phyloP scores from a whole-genome alignment of 805 yeast genomes.

The Zygoascus bituminiphila region DNA sequence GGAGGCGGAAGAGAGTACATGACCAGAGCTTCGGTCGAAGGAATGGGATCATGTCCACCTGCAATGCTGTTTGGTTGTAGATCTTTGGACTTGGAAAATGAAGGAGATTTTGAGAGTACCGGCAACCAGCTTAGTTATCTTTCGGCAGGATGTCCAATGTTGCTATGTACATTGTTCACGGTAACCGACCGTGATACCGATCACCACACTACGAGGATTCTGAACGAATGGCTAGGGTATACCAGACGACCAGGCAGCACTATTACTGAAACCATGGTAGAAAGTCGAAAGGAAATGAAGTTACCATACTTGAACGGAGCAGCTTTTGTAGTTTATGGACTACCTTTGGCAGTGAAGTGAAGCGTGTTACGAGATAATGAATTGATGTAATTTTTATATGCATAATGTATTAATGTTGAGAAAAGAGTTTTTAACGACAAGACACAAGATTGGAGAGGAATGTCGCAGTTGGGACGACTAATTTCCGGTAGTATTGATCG shows the following conservation, averaged over 20 bases:
- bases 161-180: constrained; percentile 88
- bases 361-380: not conserved
- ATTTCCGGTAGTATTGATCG: no score
- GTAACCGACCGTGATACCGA: constrained; percentile 96
- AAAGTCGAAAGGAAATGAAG: constrained; percentile 60
- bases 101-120: constrained; percentile 56
- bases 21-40: constrained; percentile 45
- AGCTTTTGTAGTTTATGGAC: constrained; percentile 85
- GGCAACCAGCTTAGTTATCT: constrained; percentile 75
- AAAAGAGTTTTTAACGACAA: no score
- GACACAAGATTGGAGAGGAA: no score
- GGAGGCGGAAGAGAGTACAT: constrained; percentile 92
- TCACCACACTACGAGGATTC: constrained; percentile 52
- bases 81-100: constrained; percentile 57
- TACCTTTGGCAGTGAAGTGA: constrained; percentile 41
- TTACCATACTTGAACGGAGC: constrained; percentile 78
- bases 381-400: not conserved
- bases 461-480: no score
- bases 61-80: constrained; percentile 78
- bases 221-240: constrained; percentile 47
- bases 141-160: constrained; percentile 72
- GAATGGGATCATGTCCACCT: constrained; percentile 31
- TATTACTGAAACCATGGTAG: constrained; percentile 49
- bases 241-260: constrained; percentile 16
- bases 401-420: not conserved